Evolutionary conservation across 164 flowering plant species (phyloP).

Genomic region (Magnolia changhungtana): DNA sequence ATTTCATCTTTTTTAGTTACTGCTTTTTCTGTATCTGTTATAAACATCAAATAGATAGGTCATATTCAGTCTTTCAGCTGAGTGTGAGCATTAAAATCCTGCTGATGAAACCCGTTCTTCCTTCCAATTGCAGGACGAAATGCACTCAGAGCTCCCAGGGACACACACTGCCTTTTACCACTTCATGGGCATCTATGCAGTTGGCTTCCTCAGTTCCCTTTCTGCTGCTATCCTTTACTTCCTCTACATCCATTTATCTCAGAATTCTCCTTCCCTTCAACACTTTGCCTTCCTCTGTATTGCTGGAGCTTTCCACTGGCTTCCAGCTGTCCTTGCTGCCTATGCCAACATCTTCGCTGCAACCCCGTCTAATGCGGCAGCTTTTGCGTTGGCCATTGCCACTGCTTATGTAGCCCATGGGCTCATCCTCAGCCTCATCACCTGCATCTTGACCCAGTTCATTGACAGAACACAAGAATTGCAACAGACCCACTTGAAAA

Average conservation of each 20-base stretch:
- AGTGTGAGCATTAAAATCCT: not conserved
- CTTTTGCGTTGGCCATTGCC: slow-evolving; percentile 40
- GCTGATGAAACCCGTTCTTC: not conserved
- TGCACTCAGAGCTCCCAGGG: slow-evolving; percentile 2
- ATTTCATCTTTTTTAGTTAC: too few species aligned
- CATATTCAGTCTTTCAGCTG: not conserved
- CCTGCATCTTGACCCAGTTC: slow-evolving; percentile 24
- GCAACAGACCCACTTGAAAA: slow-evolving; percentile 27
- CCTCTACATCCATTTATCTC: slow-evolving; percentile 33
- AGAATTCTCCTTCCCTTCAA: slow-evolving; percentile 33
- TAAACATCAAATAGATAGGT: too few species aligned
- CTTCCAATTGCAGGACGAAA: slow-evolving; percentile 19
- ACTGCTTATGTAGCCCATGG: slow-evolving; percentile 54
- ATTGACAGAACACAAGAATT: slow-evolving; percentile 29
- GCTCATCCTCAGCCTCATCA: slow-evolving; percentile 44
- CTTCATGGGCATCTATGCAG: slow-evolving; percentile 54
- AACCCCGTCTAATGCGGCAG: slow-evolving; percentile 28
- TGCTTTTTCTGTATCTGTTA: too few species aligned
- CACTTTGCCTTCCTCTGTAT: slow-evolving; percentile 50
- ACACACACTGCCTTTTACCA: slow-evolving; percentile 26
- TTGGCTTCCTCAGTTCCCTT: slow-evolving; percentile 56
- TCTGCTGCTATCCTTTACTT: slow-evolving; percentile 55
- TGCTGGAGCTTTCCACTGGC: slow-evolving; percentile 69
- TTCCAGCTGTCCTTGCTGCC: slow-evolving; percentile 50
- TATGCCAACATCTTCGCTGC: slow-evolving; percentile 30